phyloP scores from a whole-genome alignment of 148 eudicot species.

The Chenopodium suecicum region DNA sequence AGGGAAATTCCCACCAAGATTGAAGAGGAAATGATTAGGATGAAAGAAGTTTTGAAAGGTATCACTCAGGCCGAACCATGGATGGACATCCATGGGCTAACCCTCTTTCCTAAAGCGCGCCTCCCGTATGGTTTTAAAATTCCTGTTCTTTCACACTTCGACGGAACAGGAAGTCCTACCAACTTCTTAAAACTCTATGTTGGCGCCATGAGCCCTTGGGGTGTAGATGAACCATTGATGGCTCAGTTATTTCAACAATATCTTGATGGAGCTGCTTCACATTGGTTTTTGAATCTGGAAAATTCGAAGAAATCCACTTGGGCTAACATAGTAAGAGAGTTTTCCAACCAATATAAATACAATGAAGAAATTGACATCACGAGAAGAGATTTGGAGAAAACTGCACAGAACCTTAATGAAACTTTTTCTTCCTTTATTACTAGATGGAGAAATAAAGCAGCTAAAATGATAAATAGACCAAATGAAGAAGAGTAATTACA shows the following conservation, averaged over 20 bases:
- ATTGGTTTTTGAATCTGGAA: neutral
- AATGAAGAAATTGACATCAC: neutral
- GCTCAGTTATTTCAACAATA: constrained; percentile 6
- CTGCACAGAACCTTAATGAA: neutral
- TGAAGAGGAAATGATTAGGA: neutral
- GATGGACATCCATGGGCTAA: neutral
- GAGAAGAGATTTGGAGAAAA: neutral
- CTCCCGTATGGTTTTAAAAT: neutral
- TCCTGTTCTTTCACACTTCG: neutral
- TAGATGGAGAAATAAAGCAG: neutral
- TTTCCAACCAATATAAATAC: too few species aligned
- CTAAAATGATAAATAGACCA: neutral
- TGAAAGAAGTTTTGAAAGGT: neutral
- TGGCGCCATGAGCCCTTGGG: neutral
- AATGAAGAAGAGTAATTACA: constrained; percentile 1
- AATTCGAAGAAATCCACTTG: neutral
- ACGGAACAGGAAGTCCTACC: neutral
- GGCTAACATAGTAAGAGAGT: neutral
- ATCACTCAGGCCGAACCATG: neutral
- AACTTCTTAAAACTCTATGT: neutral
- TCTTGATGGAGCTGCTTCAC: neutral
- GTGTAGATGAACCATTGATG: neutral
- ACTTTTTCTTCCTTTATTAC: neutral
- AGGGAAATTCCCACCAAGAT: neutral
- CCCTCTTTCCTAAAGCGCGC: neutral